Conservation (phyloP, 768 basidiomycete genomes). For the Suillus clintonianus region DNA sequence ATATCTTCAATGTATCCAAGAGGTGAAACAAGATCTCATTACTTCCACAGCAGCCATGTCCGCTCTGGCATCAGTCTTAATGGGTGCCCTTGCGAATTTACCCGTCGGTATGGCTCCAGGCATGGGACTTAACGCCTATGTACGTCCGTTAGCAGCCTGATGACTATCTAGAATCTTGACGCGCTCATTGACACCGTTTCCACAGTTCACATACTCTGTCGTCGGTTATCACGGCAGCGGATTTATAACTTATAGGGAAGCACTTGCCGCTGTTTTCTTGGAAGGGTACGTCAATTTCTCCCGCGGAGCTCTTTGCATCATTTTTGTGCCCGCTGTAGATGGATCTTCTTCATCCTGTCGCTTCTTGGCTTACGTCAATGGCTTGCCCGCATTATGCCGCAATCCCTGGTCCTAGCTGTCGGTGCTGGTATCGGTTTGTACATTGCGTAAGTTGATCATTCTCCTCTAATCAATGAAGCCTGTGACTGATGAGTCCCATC, state of each 20-base stretch:
- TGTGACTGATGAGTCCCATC: constrained; percentile 14
- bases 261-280: constrained; percentile 82
- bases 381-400: constrained; percentile 87
- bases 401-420: constrained; percentile 81
- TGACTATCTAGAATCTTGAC: not conserved
- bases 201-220: constrained; percentile 82
- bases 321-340: constrained; percentile 40
- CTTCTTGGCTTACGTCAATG: constrained; percentile 86
- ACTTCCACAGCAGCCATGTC: constrained; percentile 80
- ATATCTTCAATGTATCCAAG: constrained; percentile 60
- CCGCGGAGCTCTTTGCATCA: not conserved
- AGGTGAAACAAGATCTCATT: constrained; percentile 75
- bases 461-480: not conserved
- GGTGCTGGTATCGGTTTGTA: constrained; percentile 88
- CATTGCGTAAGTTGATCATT: constrained; percentile 61
- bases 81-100: constrained; percentile 86
- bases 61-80: constrained; percentile 73
- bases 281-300: constrained; percentile 61
- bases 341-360: constrained; percentile 81
- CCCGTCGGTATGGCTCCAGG: constrained; percentile 90
- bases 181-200: constrained; percentile 2
- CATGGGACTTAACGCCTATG: constrained; percentile 81
- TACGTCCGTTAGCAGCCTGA: constrained; percentile 34
- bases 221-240: constrained; percentile 81
- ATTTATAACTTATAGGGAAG: constrained; percentile 74